A percentile compares a stretch with the other conserved stretches of the same genome.
Conservation (phyloP, 2,329 filamentous ascomycete species). For the Fusarium pininemorale region DNA sequence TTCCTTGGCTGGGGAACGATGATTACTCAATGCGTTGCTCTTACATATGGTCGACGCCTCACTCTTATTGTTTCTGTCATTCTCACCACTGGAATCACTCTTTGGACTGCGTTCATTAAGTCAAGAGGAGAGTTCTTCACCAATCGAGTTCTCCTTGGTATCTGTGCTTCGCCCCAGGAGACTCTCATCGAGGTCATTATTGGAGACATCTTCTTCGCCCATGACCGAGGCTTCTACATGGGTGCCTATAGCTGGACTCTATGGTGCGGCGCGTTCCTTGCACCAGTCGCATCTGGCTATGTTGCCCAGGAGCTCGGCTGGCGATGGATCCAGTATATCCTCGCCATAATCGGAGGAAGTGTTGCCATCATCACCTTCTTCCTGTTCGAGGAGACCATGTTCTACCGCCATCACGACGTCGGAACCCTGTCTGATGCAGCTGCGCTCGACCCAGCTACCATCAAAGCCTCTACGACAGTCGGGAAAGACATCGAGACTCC, state of each 20-base stretch:
- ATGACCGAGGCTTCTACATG: conserved; percentile 41
- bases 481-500: neutral
- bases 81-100: conserved; percentile 20
- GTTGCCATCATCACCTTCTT: conserved; percentile 29
- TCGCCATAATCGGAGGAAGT: conserved; percentile 23
- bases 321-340: conserved; percentile 40
- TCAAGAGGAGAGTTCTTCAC: conserved; percentile 37
- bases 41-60: neutral
- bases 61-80: conserved; percentile 26
- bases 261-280: conserved; percentile 39
- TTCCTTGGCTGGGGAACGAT: neutral
- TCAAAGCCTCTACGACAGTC: neutral
- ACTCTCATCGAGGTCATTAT: conserved; percentile 17
- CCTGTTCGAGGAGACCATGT: conserved; percentile 41
- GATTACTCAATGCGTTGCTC: neutral
- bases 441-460: neutral
- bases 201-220: conserved; percentile 14
- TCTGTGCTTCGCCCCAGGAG: conserved; percentile 36
- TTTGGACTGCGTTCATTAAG: conserved; percentile 36
- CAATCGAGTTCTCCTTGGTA: conserved; percentile 36
- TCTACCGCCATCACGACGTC: conserved; percentile 12
- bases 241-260: conserved; percentile 38
- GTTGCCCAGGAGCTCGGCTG: conserved; percentile 32
- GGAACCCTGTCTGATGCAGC: neutral
- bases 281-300: conserved; percentile 37